A percentile compares a stretch with the other conserved stretches of the same genome.
These are phyloP conservation scores for Chrysanthemum seticuspe DNA, from an alignment of 129 eudicot species.

Conservation along the genomic window DNA sequence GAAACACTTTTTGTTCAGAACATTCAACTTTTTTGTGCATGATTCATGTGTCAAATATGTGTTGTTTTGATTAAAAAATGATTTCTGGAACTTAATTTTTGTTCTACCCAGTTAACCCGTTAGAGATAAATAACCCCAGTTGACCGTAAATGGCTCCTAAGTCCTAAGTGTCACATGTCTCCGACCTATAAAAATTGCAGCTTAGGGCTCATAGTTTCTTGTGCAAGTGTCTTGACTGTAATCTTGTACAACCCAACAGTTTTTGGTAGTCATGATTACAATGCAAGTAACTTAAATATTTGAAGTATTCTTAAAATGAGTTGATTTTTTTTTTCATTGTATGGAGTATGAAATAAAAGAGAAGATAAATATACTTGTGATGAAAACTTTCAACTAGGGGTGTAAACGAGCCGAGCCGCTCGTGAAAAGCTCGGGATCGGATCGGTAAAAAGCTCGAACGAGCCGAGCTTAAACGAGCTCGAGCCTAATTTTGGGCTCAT, in stretches of 20 bases:
- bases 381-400: background rate
- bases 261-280: background rate
- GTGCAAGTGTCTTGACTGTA: background rate
- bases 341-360: background rate
- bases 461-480: no score
- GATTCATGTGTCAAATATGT: background rate
- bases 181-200: background rate
- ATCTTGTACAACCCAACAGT: background rate
- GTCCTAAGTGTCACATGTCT: background rate
- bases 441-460: no score
- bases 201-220: background rate
- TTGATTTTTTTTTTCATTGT: background rate
- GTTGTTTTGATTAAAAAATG: background rate
- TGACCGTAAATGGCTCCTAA: background rate
- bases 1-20: no score
- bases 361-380: background rate
- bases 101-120: no score
- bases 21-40: background rate
- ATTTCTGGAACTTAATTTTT: no score
- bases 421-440: no score
- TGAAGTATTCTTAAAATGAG: background rate
- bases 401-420: no score
- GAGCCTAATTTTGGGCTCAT: no score
- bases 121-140: no score
- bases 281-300: background rate